Evolutionary conservation across 768 basidiomycete genomes (phyloP).

Genomic region (Trametes meyenii): DNA sequence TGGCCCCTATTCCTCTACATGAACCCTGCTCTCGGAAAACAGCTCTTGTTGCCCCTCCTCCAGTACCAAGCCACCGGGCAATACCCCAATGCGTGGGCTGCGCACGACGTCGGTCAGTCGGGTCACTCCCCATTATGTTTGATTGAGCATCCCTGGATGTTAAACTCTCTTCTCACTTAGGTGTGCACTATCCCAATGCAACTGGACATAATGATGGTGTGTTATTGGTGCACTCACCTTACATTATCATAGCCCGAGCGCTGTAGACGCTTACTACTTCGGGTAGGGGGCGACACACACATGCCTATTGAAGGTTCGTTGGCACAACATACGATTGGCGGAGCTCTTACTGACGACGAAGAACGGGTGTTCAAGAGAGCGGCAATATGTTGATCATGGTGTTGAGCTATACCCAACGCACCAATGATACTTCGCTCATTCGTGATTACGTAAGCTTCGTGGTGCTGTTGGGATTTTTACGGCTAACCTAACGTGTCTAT

Average conservation of each 20-base stretch:
- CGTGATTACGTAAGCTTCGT: conserved; percentile 46
- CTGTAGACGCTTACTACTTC: too few species aligned
- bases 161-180: conserved; percentile 17
- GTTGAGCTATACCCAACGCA: conserved; percentile 58
- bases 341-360: neutral
- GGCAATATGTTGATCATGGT: conserved; percentile 79
- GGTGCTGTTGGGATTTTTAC: neutral
- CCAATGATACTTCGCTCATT: conserved; percentile 55
- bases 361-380: conserved; percentile 53
- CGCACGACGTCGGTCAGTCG: conserved; percentile 67
- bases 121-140: conserved; percentile 37
- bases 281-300: conserved; percentile 36
- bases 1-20: conserved; percentile 40
- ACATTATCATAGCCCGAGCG: too few species aligned
- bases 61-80: conserved; percentile 67
- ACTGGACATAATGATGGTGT: conserved; percentile 46
- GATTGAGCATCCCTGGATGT: too few species aligned
- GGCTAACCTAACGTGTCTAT: neutral
- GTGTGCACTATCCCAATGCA: conserved; percentile 43
- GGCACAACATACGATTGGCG: neutral
- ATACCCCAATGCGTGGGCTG: conserved; percentile 66
- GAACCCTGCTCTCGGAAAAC: conserved; percentile 43
- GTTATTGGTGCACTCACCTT: neutral
- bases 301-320: conserved; percentile 37
- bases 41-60: conserved; percentile 62